phyloP scores from a whole-genome alignment of 2,329 filamentous ascomycete species.

The Aureobasidium musti region DNA sequence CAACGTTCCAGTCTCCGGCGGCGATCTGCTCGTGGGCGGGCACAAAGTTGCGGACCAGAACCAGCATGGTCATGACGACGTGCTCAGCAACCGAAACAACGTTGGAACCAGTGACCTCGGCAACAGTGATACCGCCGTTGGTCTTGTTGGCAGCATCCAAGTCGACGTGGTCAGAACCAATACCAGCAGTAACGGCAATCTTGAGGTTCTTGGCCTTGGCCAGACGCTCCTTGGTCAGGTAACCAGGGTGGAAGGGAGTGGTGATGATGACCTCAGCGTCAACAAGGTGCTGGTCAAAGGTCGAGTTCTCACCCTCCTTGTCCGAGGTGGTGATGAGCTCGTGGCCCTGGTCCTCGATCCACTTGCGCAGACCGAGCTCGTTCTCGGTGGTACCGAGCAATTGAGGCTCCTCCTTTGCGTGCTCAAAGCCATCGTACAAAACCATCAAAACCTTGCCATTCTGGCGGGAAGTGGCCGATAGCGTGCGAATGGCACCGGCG shows the following conservation, averaged over 20 bases:
- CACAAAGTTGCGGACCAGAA: slow-evolving; percentile 96
- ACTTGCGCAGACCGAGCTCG: slow-evolving; percentile 94
- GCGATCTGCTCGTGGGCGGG: slow-evolving; percentile 94
- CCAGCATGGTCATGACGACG: slow-evolving; percentile 97
- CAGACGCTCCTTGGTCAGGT: slow-evolving; percentile 93
- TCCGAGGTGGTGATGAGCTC: slow-evolving; percentile 95
- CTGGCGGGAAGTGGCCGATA: slow-evolving; percentile 65
- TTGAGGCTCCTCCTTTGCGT: slow-evolving; percentile 83
- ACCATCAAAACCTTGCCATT: slow-evolving; percentile 96
- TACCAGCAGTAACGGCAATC: slow-evolving; percentile 93
- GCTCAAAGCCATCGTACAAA: slow-evolving; percentile 85
- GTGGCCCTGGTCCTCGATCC: slow-evolving; percentile 97
- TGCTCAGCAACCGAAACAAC: slow-evolving; percentile 99
- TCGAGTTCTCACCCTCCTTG: slow-evolving; percentile 92
- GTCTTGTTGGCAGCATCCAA: slow-evolving; percentile 96
- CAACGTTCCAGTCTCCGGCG: slow-evolving; percentile 91
- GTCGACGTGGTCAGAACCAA: slow-evolving; percentile 98
- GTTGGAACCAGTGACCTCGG: slow-evolving; percentile 97
- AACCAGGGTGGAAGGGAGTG: slow-evolving; percentile 97
- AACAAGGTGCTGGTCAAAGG: slow-evolving; percentile 92
- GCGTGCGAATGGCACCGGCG: slow-evolving; percentile 59
- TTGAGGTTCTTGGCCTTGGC: slow-evolving; percentile 99
- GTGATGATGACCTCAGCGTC: slow-evolving; percentile 99
- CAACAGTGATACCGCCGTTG: slow-evolving; percentile 95
- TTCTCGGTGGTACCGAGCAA: slow-evolving; percentile 97